Conservation (phyloP, 176 grass and related monocot species). For the Lolium multiflorum region DNA sequence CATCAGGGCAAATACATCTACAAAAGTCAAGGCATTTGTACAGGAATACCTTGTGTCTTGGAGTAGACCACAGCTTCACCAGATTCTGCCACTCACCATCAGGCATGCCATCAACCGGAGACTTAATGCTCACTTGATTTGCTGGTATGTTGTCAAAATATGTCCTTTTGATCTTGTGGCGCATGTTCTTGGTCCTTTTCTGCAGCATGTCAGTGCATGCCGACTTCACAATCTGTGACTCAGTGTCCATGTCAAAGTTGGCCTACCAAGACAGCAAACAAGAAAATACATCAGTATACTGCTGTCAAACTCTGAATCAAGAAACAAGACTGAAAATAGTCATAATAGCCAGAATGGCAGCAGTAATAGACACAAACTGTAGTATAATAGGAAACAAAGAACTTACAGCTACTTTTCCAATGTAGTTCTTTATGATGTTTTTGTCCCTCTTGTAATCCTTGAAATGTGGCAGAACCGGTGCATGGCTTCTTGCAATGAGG, state of each 20-base stretch:
- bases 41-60: no score
- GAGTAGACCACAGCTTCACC: no score
- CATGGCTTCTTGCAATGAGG: background rate
- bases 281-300: background rate
- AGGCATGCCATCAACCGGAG: background rate
- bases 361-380: no score
- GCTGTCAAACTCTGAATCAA: no score
- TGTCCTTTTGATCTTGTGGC: background rate
- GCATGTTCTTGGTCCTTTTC: background rate
- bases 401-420: background rate
- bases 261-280: background rate
- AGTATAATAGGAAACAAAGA: background rate
- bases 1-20: no score
- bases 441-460: background rate
- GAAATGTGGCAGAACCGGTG: no score
- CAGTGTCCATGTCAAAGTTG: background rate
- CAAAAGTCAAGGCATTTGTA: no score
- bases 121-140: background rate
- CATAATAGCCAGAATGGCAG: background rate
- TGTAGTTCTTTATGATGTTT: background rate
- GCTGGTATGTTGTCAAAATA: background rate
- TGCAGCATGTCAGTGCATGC: background rate
- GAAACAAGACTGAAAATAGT: background rate
- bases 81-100: no score
- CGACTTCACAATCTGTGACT: background rate